A percentile compares a stretch with the other conserved stretches of the same genome.
Evolutionary conservation across 176 grass and related monocot species (phyloP).

Genomic region (Zizania latifolia): DNA sequence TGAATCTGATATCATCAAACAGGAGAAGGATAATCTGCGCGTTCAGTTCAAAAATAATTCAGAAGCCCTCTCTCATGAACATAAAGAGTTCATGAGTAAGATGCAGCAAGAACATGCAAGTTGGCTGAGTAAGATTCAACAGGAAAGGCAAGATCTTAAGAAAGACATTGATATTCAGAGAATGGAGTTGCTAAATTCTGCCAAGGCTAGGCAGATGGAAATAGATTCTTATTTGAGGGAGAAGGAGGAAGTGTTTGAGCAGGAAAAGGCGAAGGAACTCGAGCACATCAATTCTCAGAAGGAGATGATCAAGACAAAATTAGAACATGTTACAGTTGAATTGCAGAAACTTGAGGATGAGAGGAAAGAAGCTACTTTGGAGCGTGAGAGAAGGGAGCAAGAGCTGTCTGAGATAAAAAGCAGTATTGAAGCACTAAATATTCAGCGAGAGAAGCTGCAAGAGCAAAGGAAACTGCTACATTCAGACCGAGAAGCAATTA

Average conservation of each 20-base stretch:
- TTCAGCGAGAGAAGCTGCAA: constrained; percentile 83
- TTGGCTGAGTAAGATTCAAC: constrained; percentile 65
- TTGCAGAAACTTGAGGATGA: constrained; percentile 84
- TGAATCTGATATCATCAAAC: constrained; percentile 62
- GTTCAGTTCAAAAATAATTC: constrained; percentile 58
- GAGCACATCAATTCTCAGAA: constrained; percentile 68
- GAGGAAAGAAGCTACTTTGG: constrained; percentile 60
- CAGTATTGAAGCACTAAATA: constrained; percentile 54
- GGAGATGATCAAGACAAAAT: constrained; percentile 46
- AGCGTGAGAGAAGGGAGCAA: constrained; percentile 64
- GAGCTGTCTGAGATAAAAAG: constrained; percentile 68
- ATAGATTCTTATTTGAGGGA: constrained; percentile 67
- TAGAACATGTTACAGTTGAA: constrained; percentile 58
- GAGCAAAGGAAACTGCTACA: constrained; percentile 84
- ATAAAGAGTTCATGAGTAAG: constrained; percentile 64
- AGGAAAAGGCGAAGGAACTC: constrained; percentile 66
- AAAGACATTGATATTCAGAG: constrained; percentile 73
- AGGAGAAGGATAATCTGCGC: constrained; percentile 70
- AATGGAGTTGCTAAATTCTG: constrained; percentile 58
- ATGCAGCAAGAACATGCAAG: constrained; percentile 71
- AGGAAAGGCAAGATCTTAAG: constrained; percentile 73
- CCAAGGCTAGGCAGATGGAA: constrained; percentile 60
- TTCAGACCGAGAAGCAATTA: constrained; percentile 74
- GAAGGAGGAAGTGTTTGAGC: constrained; percentile 61
- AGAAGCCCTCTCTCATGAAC: constrained; percentile 65